These are phyloP conservation scores for Monosporozyma servazzii DNA, from an alignment of 805 yeast species.

Conservation along the genomic window DNA sequence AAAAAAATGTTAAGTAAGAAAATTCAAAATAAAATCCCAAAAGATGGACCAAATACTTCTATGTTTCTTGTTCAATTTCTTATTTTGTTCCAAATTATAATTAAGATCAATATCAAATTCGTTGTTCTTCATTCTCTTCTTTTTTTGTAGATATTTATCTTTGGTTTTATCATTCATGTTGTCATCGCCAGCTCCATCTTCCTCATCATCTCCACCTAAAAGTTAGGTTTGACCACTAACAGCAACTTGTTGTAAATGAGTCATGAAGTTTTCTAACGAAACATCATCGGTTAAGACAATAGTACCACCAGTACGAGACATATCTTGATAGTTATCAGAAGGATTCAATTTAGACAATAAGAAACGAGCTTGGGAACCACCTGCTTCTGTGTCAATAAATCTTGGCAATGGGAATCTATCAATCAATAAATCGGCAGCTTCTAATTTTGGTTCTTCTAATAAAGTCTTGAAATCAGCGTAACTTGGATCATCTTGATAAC, in stretches of 20 bases:
- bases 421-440: conserved; percentile 82
- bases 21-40: neutral
- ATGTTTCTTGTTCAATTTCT: neutral
- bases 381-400: conserved; percentile 94
- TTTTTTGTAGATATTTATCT: neutral
- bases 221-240: conserved; percentile 41
- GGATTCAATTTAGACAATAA: conserved; percentile 92
- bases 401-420: conserved; percentile 97
- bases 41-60: neutral
- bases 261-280: conserved; percentile 87
- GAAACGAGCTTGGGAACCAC: conserved; percentile 97
- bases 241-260: conserved; percentile 84
- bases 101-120: neutral
- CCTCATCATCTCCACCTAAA: neutral
- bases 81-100: conserved; percentile 1
- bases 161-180: neutral
- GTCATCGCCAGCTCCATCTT: neutral
- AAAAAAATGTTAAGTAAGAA: neutral
- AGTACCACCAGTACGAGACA: conserved; percentile 45
- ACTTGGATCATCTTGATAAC: conserved; percentile 86
- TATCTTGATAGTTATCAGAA: conserved; percentile 65
- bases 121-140: neutral
- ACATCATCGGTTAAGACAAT: conserved; percentile 96
- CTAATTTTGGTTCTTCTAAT: conserved; percentile 81
- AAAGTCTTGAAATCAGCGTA: conserved; percentile 80